Conservation (phyloP, 768 basidiomycete species). For the Mycena sanguinolenta region DNA sequence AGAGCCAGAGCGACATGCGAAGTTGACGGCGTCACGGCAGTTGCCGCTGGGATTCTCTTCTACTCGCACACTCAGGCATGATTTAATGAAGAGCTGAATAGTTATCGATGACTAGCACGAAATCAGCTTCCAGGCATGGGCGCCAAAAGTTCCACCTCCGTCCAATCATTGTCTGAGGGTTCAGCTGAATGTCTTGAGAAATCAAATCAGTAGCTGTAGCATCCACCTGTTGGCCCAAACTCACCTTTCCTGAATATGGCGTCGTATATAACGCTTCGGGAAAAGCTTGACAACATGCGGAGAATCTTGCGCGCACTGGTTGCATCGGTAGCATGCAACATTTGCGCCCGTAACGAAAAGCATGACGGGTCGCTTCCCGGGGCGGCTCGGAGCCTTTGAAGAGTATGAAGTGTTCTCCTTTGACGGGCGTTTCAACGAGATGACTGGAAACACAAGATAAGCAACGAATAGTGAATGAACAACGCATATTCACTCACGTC, state of each 20-base stretch:
- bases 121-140: no score
- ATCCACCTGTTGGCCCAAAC: not conserved
- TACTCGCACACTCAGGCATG: no score
- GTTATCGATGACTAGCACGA: no score
- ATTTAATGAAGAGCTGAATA: no score
- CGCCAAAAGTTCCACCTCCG: no score
- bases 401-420: not conserved
- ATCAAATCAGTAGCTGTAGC: no score
- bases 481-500: not conserved
- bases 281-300: slow-evolving; percentile 9
- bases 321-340: slow-evolving; percentile 7
- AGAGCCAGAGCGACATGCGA: no score
- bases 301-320: not conserved
- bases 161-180: no score
- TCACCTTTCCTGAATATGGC: not conserved
- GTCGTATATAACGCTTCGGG: not conserved
- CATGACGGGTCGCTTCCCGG: not conserved
- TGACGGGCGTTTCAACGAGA: not conserved
- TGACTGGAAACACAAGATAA: not conserved
- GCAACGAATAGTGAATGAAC: not conserved
- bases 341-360: not conserved
- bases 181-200: no score
- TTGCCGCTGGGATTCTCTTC: no score
- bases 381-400: slow-evolving; percentile 5
- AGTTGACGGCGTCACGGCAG: no score